Evolutionary conservation across 495 filamentous ascomycete genomes (phyloP).

Genomic region (Penicillium atrosanguineum): DNA sequence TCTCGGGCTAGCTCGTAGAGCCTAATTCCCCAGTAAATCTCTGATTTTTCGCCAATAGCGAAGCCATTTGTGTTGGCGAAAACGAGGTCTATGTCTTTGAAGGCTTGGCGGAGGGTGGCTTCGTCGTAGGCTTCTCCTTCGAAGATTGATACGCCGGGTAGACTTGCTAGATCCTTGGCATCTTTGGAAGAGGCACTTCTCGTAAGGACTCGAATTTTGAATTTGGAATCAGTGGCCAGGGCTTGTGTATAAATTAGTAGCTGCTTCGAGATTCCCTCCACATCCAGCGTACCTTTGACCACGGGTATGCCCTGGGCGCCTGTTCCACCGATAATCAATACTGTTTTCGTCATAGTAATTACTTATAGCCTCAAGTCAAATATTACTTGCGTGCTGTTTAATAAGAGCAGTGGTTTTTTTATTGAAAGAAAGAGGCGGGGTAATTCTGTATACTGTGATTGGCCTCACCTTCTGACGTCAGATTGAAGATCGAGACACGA

Average conservation of each 20-base stretch:
- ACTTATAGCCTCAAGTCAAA: too few relatives aligned
- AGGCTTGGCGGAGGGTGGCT: constrained; percentile 30
- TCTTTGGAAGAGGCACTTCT: constrained; percentile 40
- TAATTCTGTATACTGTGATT: too few relatives aligned
- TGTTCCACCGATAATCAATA: constrained; percentile 48
- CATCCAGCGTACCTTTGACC: constrained; percentile 26
- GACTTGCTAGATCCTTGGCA: constrained; percentile 34
- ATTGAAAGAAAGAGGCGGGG: too few relatives aligned
- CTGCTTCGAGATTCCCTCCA: not conserved
- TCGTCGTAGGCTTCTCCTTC: constrained; percentile 25
- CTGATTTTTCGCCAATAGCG: constrained; percentile 50
- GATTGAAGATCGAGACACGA: too few relatives aligned
- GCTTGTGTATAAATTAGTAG: not conserved
- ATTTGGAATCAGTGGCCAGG: not conserved
- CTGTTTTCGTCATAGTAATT: too few relatives aligned
- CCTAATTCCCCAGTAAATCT: constrained; percentile 56
- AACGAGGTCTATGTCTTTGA: constrained; percentile 23
- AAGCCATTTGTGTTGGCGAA: constrained; percentile 43
- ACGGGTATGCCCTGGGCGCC: constrained; percentile 55
- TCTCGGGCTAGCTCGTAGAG: constrained; percentile 53
- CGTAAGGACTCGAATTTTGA: constrained; percentile 19
- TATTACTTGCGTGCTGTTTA: too few relatives aligned
- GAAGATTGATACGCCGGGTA: constrained; percentile 44
- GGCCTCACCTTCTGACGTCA: too few relatives aligned
- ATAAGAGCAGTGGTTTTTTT: too few relatives aligned